Conservation (phyloP, 306 rosid genomes). For the Ormosia emarginata region DNA sequence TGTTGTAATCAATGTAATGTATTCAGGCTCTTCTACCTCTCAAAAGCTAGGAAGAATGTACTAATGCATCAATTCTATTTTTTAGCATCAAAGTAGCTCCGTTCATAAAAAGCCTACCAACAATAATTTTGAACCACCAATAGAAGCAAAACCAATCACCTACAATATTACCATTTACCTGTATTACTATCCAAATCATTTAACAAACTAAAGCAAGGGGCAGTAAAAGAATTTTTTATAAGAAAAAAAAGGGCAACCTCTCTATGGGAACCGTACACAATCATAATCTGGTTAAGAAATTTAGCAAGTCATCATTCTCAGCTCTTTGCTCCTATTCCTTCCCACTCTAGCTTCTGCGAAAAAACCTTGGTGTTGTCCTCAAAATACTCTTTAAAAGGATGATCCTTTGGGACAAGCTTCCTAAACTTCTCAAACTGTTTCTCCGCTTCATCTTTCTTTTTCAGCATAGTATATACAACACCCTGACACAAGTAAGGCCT, state of each 20-base stretch:
- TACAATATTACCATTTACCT: conserved; percentile 5
- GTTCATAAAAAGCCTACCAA: background rate
- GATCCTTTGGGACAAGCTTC: conserved; percentile 72
- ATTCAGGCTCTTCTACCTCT: background rate
- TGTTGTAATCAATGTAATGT: background rate
- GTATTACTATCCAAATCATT: conserved; percentile 12
- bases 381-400: conserved; percentile 69
- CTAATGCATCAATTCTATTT: background rate
- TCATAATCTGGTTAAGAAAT: too few relatives aligned
- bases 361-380: conserved; percentile 64
- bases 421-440: conserved; percentile 72
- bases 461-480: conserved; percentile 69
- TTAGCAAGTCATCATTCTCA: conserved; percentile 35
- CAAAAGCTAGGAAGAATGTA: background rate
- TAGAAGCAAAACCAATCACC: background rate
- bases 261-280: conserved; percentile 23
- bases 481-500: conserved; percentile 90
- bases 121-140: background rate
- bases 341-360: conserved; percentile 41
- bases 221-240: background rate
- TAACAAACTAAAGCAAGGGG: background rate
- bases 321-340: conserved; percentile 32
- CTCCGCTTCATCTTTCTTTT: conserved; percentile 72
- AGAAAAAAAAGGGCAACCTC: conserved; percentile 21
- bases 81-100: background rate